These are phyloP conservation scores for Acacia crassicarpa DNA, from an alignment of 306 rosid genomes.

Conservation along the genomic window DNA sequence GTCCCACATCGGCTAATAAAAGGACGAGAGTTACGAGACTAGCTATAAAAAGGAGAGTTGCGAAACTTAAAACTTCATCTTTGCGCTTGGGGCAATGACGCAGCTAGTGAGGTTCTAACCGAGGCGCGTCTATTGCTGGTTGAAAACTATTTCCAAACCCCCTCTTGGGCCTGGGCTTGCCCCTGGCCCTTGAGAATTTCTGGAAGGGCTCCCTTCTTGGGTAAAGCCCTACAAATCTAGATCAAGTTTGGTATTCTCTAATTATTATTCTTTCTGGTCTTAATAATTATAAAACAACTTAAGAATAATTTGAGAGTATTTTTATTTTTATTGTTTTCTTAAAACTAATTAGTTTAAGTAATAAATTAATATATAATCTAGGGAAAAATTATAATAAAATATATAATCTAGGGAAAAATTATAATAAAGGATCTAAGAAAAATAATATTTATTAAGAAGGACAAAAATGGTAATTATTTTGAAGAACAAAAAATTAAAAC, in stretches of 20 bases:
- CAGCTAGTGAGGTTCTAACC: constrained; percentile 14
- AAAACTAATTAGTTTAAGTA: no score
- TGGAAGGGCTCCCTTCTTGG: constrained; percentile 7
- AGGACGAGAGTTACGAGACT: background rate
- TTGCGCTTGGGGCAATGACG: constrained; percentile 26
- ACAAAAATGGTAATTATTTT: no score
- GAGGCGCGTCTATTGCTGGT: constrained; percentile 28
- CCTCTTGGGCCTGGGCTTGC: constrained; percentile 25
- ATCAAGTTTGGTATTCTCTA: background rate
- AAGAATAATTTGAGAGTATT: no score
- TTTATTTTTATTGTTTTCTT: no score
- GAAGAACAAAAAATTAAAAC: no score
- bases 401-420: no score
- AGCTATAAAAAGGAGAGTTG: background rate
- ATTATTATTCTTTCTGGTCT: no score
- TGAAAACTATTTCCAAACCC: constrained; percentile 3
- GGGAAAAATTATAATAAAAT: no score
- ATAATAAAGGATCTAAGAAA: no score
- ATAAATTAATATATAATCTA: no score
- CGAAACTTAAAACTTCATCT: fast-evolving
- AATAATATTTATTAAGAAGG: no score
- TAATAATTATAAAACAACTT: no score
- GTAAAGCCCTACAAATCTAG: background rate
- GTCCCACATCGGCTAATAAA: background rate
- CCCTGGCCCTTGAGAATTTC: constrained; percentile 16